Conservation (phyloP, 2,329 filamentous ascomycete genomes). For the Xylaria multiplex region DNA sequence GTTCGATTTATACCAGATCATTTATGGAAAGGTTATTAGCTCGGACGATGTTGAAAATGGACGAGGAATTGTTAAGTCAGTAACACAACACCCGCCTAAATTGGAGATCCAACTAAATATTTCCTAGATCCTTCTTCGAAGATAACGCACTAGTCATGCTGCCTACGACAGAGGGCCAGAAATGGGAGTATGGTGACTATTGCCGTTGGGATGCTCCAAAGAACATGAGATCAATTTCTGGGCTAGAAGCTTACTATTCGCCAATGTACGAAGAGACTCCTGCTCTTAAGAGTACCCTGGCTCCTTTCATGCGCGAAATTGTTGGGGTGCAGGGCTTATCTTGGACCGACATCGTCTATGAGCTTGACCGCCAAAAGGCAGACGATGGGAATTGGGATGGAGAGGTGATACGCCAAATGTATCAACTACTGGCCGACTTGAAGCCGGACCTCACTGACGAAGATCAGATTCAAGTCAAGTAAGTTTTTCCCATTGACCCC, state of each 20-base stretch:
- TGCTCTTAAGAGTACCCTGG: background rate
- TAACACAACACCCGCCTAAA: background rate
- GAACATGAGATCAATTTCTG: conserved; percentile 6
- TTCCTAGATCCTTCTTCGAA: conserved; percentile 5
- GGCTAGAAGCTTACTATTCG: conserved; percentile 6
- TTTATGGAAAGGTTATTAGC: conserved; percentile 10
- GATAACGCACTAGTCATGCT: conserved; percentile 6
- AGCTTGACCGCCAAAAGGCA: conserved; percentile 3
- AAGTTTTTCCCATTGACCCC: background rate
- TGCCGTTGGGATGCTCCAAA: conserved; percentile 8
- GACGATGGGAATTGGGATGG: background rate
- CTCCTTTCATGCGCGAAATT: conserved; percentile 12
- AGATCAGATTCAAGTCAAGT: conserved; percentile 10
- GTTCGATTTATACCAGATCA: conserved; percentile 9
- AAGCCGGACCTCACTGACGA: background rate
- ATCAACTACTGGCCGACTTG: background rate
- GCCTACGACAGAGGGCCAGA: background rate
- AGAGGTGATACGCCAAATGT: conserved; percentile 5
- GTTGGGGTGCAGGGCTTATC: conserved; percentile 6
- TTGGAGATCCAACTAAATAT: background rate
- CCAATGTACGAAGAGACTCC: background rate
- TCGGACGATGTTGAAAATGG: background rate
- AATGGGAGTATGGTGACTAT: conserved; percentile 1
- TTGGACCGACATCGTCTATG: conserved; percentile 10
- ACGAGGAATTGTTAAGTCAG: conserved; percentile 4